Percentiles rank a stretch among this genome's conserved stretches.
These are phyloP conservation scores for Fistulinella prunicolor DNA, from an alignment of 768 basidiomycete genomes.

Conservation along the genomic window DNA sequence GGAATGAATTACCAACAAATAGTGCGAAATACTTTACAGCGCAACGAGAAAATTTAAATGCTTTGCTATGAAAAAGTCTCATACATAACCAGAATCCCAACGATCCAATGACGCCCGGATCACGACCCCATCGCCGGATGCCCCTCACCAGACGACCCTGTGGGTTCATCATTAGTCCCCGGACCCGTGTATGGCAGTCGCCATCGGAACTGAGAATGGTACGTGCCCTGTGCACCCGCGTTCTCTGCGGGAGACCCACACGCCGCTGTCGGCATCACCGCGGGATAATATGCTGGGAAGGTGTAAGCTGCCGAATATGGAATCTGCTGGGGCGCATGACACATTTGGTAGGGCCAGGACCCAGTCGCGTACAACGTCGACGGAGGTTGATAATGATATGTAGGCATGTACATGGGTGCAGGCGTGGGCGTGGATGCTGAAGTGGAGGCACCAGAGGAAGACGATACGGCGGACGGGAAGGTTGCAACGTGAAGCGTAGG, in stretches of 20 bases:
- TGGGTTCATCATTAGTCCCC: conserved; percentile 34
- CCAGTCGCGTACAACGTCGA: conserved; percentile 21
- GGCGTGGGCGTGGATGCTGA: conserved; percentile 17
- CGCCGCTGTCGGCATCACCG: conserved; percentile 3
- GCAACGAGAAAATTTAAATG: conserved; percentile 5
- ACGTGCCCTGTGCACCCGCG: conserved; percentile 23
- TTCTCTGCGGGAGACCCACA: conserved; percentile 15
- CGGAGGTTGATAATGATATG: conserved; percentile 22
- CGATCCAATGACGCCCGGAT: too few species aligned
- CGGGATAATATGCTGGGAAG: conserved; percentile 25
- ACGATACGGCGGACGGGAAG: conserved; percentile 18
- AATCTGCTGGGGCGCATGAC: conserved; percentile 16
- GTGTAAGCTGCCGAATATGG: conserved; percentile 21
- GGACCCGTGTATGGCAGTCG: conserved; percentile 37
- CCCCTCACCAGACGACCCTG: conserved; percentile 23
- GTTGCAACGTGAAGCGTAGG: conserved; percentile 23
- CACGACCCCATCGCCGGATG: conserved; percentile 13
- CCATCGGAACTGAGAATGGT: conserved; percentile 33
- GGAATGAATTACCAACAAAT: too few species aligned
- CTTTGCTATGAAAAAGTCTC: conserved; percentile 5
- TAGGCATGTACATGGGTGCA: conserved; percentile 18
- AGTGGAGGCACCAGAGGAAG: conserved; percentile 23
- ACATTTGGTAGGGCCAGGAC: conserved; percentile 34
- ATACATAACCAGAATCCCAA: neutral
- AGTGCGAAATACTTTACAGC: conserved; percentile 21